These are phyloP conservation scores for Metschnikowia amazonensis DNA, from an alignment of 805 yeast genomes.

Conservation along the genomic window DNA sequence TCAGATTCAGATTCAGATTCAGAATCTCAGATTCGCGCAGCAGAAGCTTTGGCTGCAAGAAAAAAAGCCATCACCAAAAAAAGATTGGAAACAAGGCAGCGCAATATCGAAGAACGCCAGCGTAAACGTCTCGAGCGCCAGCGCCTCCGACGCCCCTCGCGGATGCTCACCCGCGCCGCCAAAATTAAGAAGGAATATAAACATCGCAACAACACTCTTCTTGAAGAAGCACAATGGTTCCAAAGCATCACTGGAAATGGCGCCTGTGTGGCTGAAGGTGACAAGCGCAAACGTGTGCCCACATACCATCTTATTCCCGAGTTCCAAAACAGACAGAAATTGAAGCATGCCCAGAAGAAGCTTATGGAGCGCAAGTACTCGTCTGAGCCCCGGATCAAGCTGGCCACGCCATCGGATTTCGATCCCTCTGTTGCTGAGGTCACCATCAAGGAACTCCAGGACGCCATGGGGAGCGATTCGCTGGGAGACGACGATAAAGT, in stretches of 20 bases:
- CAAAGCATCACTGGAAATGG: conserved; percentile 40
- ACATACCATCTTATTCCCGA: conserved; percentile 28
- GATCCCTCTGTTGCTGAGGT: conserved; percentile 6
- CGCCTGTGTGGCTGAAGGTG: conserved; percentile 28
- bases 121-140: conserved; percentile 1
- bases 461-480: conserved; percentile 19
- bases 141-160: conserved; percentile 5
- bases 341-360: conserved; percentile 15
- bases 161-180: conserved; percentile 4
- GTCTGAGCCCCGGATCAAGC: conserved; percentile 6
- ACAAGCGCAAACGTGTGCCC: conserved; percentile 30
- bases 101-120: conserved; percentile 8
- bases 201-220: conserved; percentile 8
- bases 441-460: conserved; percentile 15
- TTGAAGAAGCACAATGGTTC: conserved; percentile 33
- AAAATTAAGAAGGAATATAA: conserved; percentile 2
- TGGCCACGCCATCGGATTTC: conserved; percentile 7
- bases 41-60: too few species aligned
- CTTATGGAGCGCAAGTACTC: conserved; percentile 12
- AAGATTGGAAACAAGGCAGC: conserved; percentile 7
- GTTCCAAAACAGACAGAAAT: conserved; percentile 15
- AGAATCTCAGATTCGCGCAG: too few species aligned
- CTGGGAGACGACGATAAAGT: conserved; percentile 25
- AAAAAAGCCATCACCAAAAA: conserved; percentile 4
- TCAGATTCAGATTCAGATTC: too few species aligned